Base-by-base conservation (phyloP, 106 monocot genomes). In the Dioscorea zingiberensis region DNA sequence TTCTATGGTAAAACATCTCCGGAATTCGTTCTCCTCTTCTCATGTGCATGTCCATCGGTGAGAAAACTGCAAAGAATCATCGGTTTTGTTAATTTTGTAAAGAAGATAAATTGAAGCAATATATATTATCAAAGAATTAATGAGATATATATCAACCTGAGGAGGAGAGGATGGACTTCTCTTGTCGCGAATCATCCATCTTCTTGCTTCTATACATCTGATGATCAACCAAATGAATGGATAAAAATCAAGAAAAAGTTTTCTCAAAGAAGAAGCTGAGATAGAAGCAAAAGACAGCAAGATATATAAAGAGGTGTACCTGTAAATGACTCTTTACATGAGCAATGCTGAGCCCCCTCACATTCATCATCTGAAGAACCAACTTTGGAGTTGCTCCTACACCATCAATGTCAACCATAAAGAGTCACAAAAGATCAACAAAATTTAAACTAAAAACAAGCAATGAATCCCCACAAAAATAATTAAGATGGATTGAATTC, bases 291-390 rank as follows among this genome's bases (percentile, higher is more conserved):
- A 12, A 21, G 12, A 56, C 56, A 56, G 4, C 56, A 21, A 18
- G 46, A 47, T 8, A 47, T 2, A 16, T 18, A 51, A 51, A 51
- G 15, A 51, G 13, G 13, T 13, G 47, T 79, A 97, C 97, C 88
- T 97, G 97, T 48, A 98, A 67, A 47, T 98, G 97, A 55, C 92
- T 92, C 77, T 98, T 98, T 45, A 98, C 86, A 79, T 98, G 97
- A 71, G 97, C 92, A 65, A 98, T 98, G 58, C 80, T 89, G 26
- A 98, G 86, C 22, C 97, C 97, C 59, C 79, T 89, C 79, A 98
- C 89, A 68, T 98, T 89, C 97, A 98, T 98, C 88, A 93, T 84
- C 89, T 89, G 88, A 84, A 98, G 97, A 46, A 98, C 92, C 27
- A 86, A 60, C 80, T 98, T 98, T 68, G 97, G 97, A 27, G 97